Percentiles rank a stretch among this genome's conserved stretches.
These are phyloP conservation scores for Encephalitozoon intestinalis DNA, from an alignment of 371 early-diverging fungal genomes.

Conservation along the genomic window DNA sequence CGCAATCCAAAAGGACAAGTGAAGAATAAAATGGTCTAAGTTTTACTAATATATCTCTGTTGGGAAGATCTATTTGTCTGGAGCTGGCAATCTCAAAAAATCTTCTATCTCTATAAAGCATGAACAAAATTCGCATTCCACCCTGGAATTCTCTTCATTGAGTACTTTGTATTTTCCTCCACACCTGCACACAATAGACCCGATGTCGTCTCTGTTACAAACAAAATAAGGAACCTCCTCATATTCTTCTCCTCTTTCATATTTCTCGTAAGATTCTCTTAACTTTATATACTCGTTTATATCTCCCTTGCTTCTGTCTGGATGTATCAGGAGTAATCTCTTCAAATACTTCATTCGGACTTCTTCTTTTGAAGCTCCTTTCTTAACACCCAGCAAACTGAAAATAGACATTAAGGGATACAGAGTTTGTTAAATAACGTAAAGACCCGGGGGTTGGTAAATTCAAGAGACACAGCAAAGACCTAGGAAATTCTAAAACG, in stretches of 20 bases:
- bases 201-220: neutral
- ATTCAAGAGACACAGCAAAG: too few species aligned
- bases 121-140: conserved; percentile 43
- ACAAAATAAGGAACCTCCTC: neutral
- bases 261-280: conserved; percentile 17
- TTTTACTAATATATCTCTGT: neutral
- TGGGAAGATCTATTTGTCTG: neutral
- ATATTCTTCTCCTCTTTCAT: neutral
- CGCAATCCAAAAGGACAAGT: neutral
- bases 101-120: conserved; percentile 43
- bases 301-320: neutral
- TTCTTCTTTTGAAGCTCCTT: neutral
- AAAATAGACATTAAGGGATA: conserved; percentile 18
- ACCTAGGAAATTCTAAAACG: neutral
- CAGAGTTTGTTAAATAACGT: neutral
- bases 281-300: conserved; percentile 8
- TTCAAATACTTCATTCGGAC: conserved; percentile 13
- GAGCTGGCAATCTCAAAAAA: neutral
- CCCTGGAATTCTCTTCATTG: neutral
- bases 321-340: conserved; percentile 16
- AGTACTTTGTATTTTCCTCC: conserved; percentile 19
- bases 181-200: conserved; percentile 21
- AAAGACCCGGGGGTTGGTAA: neutral
- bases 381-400: conserved; percentile 9
- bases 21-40: neutral